phyloP scores from a whole-genome alignment of 805 yeast species.

The Spathaspora hagerdaliae region DNA sequence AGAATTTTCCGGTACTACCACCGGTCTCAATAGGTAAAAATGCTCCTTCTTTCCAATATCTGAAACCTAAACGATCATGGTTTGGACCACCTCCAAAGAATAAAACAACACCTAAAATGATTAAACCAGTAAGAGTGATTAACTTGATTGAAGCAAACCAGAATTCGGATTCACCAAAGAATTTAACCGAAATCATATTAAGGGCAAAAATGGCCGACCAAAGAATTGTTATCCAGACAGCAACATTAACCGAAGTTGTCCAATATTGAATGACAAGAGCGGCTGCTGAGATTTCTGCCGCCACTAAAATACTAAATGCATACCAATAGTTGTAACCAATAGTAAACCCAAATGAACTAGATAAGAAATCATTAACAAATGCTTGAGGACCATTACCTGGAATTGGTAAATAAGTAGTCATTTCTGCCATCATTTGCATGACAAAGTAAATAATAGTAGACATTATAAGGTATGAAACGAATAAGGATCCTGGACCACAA shows the following conservation, averaged over 20 bases:
- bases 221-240: constrained; percentile 38
- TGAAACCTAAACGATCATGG: constrained; percentile 43
- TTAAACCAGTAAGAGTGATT: constrained; percentile 26
- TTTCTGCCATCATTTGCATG: constrained; percentile 30
- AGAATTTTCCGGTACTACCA: constrained; percentile 60
- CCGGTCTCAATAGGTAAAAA: constrained; percentile 37
- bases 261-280: constrained; percentile 32
- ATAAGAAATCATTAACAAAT: constrained; percentile 24
- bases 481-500: constrained; percentile 64
- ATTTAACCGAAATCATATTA: constrained; percentile 26
- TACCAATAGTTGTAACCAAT: constrained; percentile 33
- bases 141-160: constrained; percentile 31
- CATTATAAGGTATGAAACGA: constrained; percentile 33
- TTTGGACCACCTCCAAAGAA: constrained; percentile 37
- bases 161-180: constrained; percentile 36
- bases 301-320: constrained; percentile 29
- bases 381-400: constrained; percentile 32
- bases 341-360: constrained; percentile 30
- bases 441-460: constrained; percentile 23
- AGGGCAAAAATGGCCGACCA: constrained; percentile 20
- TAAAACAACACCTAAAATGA: constrained; percentile 30
- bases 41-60: constrained; percentile 36
- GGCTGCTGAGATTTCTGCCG: constrained; percentile 35
- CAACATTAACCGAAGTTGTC: constrained; percentile 28
- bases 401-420: constrained; percentile 30